phyloP scores from a whole-genome alignment of 2,329 filamentous ascomycete species.

The Fusarium sp. region DNA sequence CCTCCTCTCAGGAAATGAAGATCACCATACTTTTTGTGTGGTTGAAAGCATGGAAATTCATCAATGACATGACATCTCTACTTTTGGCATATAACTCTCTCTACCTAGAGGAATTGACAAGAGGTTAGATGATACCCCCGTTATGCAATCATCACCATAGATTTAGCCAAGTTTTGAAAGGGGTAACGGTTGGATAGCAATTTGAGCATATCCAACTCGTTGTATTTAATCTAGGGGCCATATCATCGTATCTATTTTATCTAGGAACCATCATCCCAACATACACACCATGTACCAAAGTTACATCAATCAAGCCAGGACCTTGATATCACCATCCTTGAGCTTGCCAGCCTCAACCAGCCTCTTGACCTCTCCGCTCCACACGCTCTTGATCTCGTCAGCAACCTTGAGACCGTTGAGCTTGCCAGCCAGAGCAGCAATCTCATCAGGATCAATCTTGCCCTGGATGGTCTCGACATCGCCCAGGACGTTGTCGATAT shows the following conservation, averaged over 20 bases:
- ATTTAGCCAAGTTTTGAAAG: background rate
- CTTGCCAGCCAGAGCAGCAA: slow-evolving; percentile 83
- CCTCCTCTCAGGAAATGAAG: background rate
- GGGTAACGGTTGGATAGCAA: slow-evolving; percentile 1
- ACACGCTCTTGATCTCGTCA: slow-evolving; percentile 86
- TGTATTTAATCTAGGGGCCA: slow-evolving; percentile 29
- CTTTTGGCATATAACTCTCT: background rate
- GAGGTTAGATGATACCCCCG: no score
- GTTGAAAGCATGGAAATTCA: background rate
- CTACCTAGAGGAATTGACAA: no score
- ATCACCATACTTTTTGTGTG: background rate
- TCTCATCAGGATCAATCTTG: slow-evolving; percentile 92
- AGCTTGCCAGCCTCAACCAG: slow-evolving; percentile 86
- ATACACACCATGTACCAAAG: background rate
- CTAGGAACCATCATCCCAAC: slow-evolving; percentile 26
- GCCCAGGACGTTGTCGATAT: slow-evolving; percentile 84
- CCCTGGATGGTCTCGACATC: slow-evolving; percentile 89
- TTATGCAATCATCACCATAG: background rate
- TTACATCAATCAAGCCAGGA: slow-evolving; percentile 54
- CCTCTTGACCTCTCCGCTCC: slow-evolving; percentile 80
- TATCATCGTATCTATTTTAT: slow-evolving; percentile 37
- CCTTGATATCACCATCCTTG: slow-evolving; percentile 84
- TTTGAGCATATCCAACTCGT: slow-evolving; percentile 4
- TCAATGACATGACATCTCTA: background rate
- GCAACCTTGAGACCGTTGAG: slow-evolving; percentile 82